phyloP scores from a whole-genome alignment of 768 basidiomycete species.

The Psilocybe tampanensis region DNA sequence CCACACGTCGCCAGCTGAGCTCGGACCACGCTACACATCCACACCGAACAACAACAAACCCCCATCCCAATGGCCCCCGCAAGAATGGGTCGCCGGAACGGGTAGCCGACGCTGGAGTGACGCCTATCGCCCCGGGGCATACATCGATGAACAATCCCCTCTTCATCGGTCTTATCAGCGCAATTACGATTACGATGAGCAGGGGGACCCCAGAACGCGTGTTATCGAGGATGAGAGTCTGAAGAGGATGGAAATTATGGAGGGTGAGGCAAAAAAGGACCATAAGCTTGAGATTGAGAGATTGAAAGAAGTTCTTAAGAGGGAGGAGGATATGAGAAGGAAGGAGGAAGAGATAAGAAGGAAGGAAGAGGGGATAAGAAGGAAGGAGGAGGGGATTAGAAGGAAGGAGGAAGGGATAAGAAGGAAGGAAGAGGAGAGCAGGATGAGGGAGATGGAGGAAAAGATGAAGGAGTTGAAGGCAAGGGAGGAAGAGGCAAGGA shows the following conservation, averaged over 20 bases:
- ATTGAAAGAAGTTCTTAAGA: constrained; percentile 25
- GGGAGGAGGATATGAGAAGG: too few relatives aligned
- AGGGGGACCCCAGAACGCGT: constrained; percentile 4
- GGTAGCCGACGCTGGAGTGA: too few relatives aligned
- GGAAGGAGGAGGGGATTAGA: not conserved
- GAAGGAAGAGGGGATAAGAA: constrained; percentile 25
- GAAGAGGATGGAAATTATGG: constrained; percentile 16
- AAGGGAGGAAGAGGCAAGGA: constrained; percentile 29
- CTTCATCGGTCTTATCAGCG: too few relatives aligned
- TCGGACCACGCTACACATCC: too few relatives aligned
- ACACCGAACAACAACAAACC: too few relatives aligned
- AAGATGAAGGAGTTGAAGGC: not conserved
- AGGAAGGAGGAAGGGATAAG: not conserved
- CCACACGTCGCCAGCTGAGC: too few relatives aligned
- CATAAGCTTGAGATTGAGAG: constrained; percentile 18
- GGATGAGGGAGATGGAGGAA: not conserved
- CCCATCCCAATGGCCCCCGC: too few relatives aligned
- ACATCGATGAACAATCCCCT: too few relatives aligned
- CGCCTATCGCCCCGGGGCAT: too few relatives aligned
- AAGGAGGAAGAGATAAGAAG: constrained; percentile 28
- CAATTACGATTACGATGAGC: constrained; percentile 5
- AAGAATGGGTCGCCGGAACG: too few relatives aligned
- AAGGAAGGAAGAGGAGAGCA: not conserved
- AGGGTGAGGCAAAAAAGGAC: constrained; percentile 13
- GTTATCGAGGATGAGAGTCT: constrained; percentile 15